A percentile compares a stretch with the other conserved stretches of the same genome.
Conservation (phyloP, 768 basidiomycete species). For the Butyriboletus loyo region DNA sequence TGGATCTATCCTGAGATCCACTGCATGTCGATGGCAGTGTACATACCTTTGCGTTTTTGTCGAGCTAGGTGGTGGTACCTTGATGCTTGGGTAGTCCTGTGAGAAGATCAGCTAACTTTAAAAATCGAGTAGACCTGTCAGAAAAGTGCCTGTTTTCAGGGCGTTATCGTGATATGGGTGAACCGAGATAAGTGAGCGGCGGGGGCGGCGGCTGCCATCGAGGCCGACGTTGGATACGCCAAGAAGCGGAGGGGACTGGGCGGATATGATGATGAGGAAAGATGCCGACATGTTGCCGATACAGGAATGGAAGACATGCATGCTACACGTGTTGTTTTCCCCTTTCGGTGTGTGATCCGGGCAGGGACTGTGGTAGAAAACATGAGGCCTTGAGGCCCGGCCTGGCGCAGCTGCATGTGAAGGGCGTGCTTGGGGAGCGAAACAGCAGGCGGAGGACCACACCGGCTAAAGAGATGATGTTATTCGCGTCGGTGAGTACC, state of each 20-base stretch:
- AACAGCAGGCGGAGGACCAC: neutral
- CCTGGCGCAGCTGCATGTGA: constrained; percentile 12
- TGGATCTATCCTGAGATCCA: neutral
- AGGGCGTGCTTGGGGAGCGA: constrained; percentile 17
- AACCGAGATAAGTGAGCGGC: constrained; percentile 1
- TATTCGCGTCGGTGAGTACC: constrained; percentile 10
- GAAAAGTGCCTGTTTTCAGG: too few relatives aligned
- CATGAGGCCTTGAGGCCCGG: constrained; percentile 23
- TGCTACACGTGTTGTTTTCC: constrained; percentile 23
- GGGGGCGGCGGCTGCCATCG: neutral
- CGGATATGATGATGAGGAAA: constrained; percentile 8
- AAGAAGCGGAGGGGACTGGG: neutral
- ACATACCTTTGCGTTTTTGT: neutral
- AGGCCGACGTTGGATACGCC: constrained; percentile 5
- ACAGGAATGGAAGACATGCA: constrained; percentile 18
- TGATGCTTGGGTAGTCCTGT: too few relatives aligned
- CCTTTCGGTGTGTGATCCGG: constrained; percentile 20
- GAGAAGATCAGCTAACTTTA: neutral
- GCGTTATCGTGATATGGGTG: neutral
- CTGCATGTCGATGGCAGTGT: neutral
- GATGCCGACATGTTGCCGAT: constrained; percentile 14
- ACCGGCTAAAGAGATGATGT: neutral
- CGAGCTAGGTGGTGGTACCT: neutral
- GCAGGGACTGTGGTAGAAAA: constrained; percentile 4
- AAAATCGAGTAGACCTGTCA: neutral